These are phyloP conservation scores for Kurtzmaniella quercitrusa DNA, from an alignment of 1,139 yeast genomes.

Conservation along the genomic window DNA sequence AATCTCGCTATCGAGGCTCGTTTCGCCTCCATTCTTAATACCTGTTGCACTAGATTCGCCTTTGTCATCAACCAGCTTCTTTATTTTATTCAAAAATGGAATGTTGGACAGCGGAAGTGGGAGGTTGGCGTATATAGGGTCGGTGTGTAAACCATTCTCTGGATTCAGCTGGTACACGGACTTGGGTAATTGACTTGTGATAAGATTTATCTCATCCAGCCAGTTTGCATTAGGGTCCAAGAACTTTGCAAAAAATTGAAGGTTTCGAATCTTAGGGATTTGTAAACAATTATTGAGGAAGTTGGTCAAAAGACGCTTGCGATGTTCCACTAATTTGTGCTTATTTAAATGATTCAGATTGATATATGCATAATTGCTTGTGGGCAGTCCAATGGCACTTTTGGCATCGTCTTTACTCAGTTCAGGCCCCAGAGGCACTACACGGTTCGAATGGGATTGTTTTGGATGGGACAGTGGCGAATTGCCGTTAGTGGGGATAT, in stretches of 20 bases:
- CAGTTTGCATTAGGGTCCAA: slow-evolving; percentile 83
- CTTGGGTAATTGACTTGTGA: slow-evolving; percentile 39
- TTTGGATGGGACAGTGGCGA: not conserved
- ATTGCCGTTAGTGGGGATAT: slow-evolving; percentile 6
- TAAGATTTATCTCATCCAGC: slow-evolving; percentile 48
- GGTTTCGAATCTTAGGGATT: slow-evolving; percentile 51
- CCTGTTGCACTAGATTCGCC: not conserved
- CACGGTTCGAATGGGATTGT: not conserved
- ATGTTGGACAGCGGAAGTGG: slow-evolving; percentile 54
- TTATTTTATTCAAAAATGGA: slow-evolving; percentile 34
- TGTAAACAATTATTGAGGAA: slow-evolving; percentile 74
- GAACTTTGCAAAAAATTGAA: slow-evolving; percentile 69
- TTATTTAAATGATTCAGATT: slow-evolving; percentile 43
- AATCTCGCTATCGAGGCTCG: slow-evolving; percentile 13
- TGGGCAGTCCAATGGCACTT: slow-evolving; percentile 4
- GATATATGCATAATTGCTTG: slow-evolving; percentile 27
- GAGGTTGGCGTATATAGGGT: slow-evolving; percentile 55
- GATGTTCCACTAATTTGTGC: slow-evolving; percentile 45
- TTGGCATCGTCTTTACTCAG: slow-evolving; percentile 1
- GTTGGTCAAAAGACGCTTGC: slow-evolving; percentile 73
- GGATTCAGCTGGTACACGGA: slow-evolving; percentile 51
- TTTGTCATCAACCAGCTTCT: slow-evolving; percentile 7
- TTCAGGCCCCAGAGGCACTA: not conserved
- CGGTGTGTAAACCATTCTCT: slow-evolving; percentile 50
- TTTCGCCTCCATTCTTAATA: slow-evolving; percentile 1